These are phyloP conservation scores for Yamadazyma oceani DNA, from an alignment of 1,139 yeast species.

Conservation along the genomic window DNA sequence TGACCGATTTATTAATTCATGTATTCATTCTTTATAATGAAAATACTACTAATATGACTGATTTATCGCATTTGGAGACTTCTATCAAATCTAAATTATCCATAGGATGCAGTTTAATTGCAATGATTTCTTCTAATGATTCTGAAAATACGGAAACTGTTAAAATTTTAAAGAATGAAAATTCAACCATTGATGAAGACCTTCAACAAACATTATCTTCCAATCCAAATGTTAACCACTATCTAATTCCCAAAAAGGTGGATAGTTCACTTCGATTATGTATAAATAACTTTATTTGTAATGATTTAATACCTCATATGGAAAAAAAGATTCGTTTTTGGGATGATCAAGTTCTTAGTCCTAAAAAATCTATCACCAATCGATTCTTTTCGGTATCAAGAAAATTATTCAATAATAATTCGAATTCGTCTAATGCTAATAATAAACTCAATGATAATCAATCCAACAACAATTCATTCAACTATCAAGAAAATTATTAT, in stretches of 20 bases:
- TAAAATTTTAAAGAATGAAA: constrained; percentile 23
- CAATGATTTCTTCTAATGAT: constrained; percentile 17
- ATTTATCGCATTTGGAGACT: constrained; percentile 35
- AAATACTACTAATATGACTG: constrained; percentile 19
- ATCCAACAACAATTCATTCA: constrained; percentile 22
- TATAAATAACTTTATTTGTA: constrained; percentile 55
- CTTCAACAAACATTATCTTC: constrained; percentile 35
- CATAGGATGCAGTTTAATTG: constrained; percentile 29
- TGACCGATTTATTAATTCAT: constrained; percentile 54
- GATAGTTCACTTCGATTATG: constrained; percentile 41
- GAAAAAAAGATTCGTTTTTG: constrained; percentile 69
- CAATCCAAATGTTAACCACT: constrained; percentile 14
- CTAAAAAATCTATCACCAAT: constrained; percentile 72
- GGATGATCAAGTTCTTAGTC: constrained; percentile 73
- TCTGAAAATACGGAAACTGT: constrained; percentile 10
- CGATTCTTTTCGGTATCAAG: constrained; percentile 69
- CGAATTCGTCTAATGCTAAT: constrained; percentile 10
- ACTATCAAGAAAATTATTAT: constrained; percentile 53
- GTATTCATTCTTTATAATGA: constrained; percentile 43
- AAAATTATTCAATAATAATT: constrained; percentile 47
- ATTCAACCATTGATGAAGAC: constrained; percentile 56
- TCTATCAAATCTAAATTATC: constrained; percentile 27
- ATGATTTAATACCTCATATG: constrained; percentile 73
- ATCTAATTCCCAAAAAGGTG: constrained; percentile 35
- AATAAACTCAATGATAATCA: constrained; percentile 4